Evolutionary conservation across 78 protist species (phyloP), one percentile per base, ranked within the genome.

Genomic region (Bigelowiella natans): DNA sequence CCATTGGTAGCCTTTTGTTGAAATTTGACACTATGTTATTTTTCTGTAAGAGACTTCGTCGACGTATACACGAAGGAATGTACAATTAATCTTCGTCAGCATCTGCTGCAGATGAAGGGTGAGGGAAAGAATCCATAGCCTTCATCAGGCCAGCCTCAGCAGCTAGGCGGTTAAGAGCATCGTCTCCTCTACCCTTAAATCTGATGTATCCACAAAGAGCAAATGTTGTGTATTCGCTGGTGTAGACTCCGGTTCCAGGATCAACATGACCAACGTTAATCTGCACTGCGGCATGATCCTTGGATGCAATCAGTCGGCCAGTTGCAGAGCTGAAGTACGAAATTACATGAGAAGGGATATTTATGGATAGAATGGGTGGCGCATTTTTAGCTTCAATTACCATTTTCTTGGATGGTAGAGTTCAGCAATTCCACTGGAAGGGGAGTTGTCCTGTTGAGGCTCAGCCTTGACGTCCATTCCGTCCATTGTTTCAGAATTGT

Each of bases 211-310:
- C 73, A 51, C 73, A 51, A 18, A 51, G 73, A 51, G 73, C 73
- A 18, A 51, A 51, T 7, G 73, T 51, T 51, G 73, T 26, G 73
- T 51, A 51, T 51, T 51, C 73, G 73, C 18, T 51, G 34, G 73
- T 51, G 73, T 51, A 51, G 34, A 18, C 7, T 26, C 73, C 18
- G 73, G 7, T 26, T 51, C 73, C 7, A 51, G 18, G 18, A 11
- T 95, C 93, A 91, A 97, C 96, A 91, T 94, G 92, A 82, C 96
- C 97, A 83, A 97, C 92, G 95, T 95, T 95, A 93, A 97, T 91
- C 94, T 97, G 98, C 82, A 95, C 97, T 37, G 97, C 90, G 82
- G 98, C 97, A 96, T 97, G 97, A 40, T 97, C 98, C 39, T 93
- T 91, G 40, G 97, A 96, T 37, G 90, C 91, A 91, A 95, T 94